phyloP scores from a whole-genome alignment of 164 flowering plant genomes.

The Nymphaea thermarum region DNA sequence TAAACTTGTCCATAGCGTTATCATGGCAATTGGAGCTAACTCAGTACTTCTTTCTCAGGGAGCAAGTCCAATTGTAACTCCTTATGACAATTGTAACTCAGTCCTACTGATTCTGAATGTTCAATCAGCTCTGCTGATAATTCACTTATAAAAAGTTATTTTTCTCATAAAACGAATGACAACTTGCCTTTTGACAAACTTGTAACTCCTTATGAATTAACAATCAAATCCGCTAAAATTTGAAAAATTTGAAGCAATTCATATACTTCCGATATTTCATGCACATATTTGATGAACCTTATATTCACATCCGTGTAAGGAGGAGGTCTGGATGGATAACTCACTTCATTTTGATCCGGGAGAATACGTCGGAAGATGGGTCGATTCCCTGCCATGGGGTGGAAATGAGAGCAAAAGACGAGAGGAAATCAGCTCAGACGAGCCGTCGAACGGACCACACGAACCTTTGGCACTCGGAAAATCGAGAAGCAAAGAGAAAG shows the following conservation, averaged over 20 bases:
- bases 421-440: background rate
- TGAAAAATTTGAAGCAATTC: background rate
- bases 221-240: background rate
- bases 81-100: too few relatives aligned
- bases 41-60: too few relatives aligned
- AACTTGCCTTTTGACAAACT: background rate
- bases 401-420: background rate
- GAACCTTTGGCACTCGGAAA: background rate
- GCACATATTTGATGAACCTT: too few relatives aligned
- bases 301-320: background rate
- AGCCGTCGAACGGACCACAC: background rate
- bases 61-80: too few relatives aligned
- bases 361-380: constrained; percentile 43
- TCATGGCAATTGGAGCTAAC: too few relatives aligned
- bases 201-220: background rate
- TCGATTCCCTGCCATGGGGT: constrained; percentile 40
- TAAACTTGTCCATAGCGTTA: too few relatives aligned
- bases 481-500: background rate
- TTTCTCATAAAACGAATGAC: too few relatives aligned
- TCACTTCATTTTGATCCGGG: constrained; percentile 72
- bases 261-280: too few relatives aligned
- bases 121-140: too few relatives aligned
- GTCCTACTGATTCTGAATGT: too few relatives aligned
- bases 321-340: background rate
- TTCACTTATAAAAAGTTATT: too few relatives aligned